Evolutionary conservation across 2,329 filamentous ascomycete species (phyloP).

Genomic region (Penicillium frequentans): DNA sequence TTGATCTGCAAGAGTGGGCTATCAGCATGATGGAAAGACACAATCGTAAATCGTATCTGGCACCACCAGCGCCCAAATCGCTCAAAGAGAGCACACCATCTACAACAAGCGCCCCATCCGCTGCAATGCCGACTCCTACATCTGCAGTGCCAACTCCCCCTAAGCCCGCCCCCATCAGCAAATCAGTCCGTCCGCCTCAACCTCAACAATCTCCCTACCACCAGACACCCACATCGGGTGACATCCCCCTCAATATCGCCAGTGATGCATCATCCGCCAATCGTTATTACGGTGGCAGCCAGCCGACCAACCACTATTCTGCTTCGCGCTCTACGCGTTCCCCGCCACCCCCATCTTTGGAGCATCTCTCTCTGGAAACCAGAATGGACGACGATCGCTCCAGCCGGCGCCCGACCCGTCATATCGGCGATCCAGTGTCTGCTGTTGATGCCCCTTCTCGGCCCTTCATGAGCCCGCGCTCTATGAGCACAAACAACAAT

Average conservation of each 20-base stretch:
- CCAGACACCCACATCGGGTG: slow-evolving; percentile 49
- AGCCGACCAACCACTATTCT: slow-evolving; percentile 23
- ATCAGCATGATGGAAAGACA: slow-evolving; percentile 90
- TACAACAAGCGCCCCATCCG: slow-evolving; percentile 49
- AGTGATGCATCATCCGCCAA: slow-evolving; percentile 33
- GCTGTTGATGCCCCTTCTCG: slow-evolving; percentile 39
- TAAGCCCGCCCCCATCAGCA: slow-evolving; percentile 37
- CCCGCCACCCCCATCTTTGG: slow-evolving; percentile 41
- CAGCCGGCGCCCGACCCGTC: slow-evolving; percentile 29
- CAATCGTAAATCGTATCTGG: slow-evolving; percentile 92
- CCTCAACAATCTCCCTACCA: slow-evolving; percentile 19
- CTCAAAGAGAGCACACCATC: slow-evolving; percentile 53
- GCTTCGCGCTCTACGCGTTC: slow-evolving; percentile 29
- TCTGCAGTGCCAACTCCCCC: slow-evolving; percentile 19
- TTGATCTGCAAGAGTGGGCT: slow-evolving; percentile 91
- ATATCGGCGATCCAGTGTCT: slow-evolving; percentile 36
- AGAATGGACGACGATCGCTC: slow-evolving; percentile 32
- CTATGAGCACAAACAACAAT: slow-evolving; percentile 38
- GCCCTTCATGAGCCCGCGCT: slow-evolving; percentile 40
- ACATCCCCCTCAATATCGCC: slow-evolving; percentile 62
- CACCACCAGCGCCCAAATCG: slow-evolving; percentile 76
- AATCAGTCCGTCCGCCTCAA: slow-evolving; percentile 21
- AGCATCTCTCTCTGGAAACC: slow-evolving; percentile 46
- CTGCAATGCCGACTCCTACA: slow-evolving; percentile 38
- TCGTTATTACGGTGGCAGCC: slow-evolving; percentile 18